A percentile compares a stretch with the other conserved stretches of the same genome.
These are phyloP conservation scores for Punica granatum DNA, from an alignment of 345 rosid genomes.

Conservation along the genomic window DNA sequence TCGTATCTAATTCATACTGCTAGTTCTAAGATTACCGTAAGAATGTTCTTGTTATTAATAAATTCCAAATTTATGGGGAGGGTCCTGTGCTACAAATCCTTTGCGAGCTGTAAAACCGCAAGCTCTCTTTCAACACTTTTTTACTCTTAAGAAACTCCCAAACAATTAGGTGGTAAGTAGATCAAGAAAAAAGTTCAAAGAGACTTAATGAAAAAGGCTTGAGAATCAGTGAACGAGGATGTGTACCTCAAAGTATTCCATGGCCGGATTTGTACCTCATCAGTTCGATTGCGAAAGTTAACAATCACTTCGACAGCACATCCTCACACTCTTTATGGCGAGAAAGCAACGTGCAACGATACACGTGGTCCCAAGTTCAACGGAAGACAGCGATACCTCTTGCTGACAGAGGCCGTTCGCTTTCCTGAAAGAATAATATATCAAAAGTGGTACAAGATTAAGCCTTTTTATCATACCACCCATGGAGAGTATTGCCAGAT, in stretches of 20 bases:
- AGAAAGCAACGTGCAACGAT: constrained; percentile 1
- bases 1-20: not conserved
- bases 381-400: not conserved
- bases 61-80: not conserved
- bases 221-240: not conserved
- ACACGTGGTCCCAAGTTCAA: constrained; percentile 12
- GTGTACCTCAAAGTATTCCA: constrained; percentile 1
- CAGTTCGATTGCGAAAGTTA: not conserved
- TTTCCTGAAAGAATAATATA: constrained; percentile 2
- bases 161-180: not conserved
- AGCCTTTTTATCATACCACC: not conserved
- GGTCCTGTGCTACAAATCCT: not conserved
- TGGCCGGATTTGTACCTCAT: constrained; percentile 1
- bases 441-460: constrained; percentile 11
- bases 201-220: not conserved
- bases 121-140: not conserved
- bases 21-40: not conserved
- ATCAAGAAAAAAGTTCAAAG: not conserved
- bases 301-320: constrained; percentile 6
- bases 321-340: not conserved
- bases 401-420: not conserved
- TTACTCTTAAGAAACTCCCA: not conserved
- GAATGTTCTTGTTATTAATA: not conserved
- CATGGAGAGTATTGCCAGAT: not conserved
- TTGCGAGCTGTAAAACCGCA: not conserved